These are phyloP conservation scores for Venturia pyrina DNA, from an alignment of 2,329 filamentous ascomycete genomes.

Conservation along the genomic window DNA sequence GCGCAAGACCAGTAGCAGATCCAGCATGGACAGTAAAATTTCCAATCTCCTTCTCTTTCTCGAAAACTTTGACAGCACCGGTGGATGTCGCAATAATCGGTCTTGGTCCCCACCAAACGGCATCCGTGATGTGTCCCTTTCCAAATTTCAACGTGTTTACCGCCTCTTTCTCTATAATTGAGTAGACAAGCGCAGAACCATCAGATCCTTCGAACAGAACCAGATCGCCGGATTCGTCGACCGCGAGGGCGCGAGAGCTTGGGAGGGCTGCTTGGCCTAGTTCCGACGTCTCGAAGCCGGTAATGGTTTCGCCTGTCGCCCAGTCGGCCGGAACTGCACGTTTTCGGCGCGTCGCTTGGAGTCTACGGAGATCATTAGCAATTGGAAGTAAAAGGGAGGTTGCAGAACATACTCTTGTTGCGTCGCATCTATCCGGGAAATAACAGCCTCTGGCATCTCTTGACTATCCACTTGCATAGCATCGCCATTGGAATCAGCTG, in stretches of 20 bases:
- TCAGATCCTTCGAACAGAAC: constrained; percentile 67
- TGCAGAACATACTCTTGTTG: constrained; percentile 58
- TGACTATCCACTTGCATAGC: constrained; percentile 88
- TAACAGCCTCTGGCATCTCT: constrained; percentile 60
- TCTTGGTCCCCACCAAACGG: constrained; percentile 55
- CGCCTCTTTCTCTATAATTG: constrained; percentile 66
- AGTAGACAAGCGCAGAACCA: constrained; percentile 67
- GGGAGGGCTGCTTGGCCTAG: constrained; percentile 46
- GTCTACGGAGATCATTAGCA: constrained; percentile 39
- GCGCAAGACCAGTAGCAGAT: constrained; percentile 61
- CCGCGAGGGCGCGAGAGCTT: constrained; percentile 46
- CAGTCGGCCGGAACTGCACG: constrained; percentile 76
- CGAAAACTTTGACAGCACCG: constrained; percentile 70
- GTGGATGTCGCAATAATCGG: constrained; percentile 64
- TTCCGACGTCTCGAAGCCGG: constrained; percentile 44
- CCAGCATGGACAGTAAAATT: constrained; percentile 77
- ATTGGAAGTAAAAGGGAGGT: background rate
- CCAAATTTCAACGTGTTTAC: constrained; percentile 53
- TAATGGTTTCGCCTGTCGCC: constrained; percentile 65
- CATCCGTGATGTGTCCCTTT: constrained; percentile 52
- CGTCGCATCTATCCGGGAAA: constrained; percentile 65
- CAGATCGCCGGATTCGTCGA: constrained; percentile 52
- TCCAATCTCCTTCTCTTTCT: constrained; percentile 58
- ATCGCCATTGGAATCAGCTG: constrained; percentile 52
- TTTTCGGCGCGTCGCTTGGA: constrained; percentile 84